Evolutionary conservation across 2,329 filamentous ascomycete genomes (phyloP), one percentile per base, ranked within the genome.

Genomic region (Purpureocillium lavendulum): DNA sequence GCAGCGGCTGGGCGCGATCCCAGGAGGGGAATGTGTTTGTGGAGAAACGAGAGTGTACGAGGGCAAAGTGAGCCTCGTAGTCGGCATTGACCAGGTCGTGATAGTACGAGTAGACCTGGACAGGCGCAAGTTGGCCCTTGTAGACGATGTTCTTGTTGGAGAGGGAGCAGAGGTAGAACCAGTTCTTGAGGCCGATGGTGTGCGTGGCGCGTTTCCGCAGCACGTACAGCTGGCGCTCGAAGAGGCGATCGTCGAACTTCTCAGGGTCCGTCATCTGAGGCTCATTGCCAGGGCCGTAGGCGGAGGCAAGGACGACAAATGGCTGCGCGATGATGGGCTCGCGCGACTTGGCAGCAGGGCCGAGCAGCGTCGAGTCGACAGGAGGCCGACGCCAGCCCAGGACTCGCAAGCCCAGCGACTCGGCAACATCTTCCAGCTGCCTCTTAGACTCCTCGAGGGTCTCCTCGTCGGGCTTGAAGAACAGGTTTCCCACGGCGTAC

Each of bases 121-220:
- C 80, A 17, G 90, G 90, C 33, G 90, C 84, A 49, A 97, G 73
- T 63, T 97, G 92, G 48, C 90, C 90, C 75, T 97, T 97, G 77
- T 97, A 97, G 44, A 97, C 87, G 66, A 97, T 97, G 70, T 97
- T 97, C 69, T 89, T 89, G 80, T 95, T 96, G 64, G 82, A 92
- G 50, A 97, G 70, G 36, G 88, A 95, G 75, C 90, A 97, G 43
- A 97, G 74, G 64, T 97, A 97, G 73, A 97, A 97, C 90, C 90
- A 97, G 65, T 96, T 96, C 66, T 94, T 87, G 41, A 96, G 76
- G 44, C 90, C 89, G 59, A 96, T 92, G 55, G 87, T 84, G 70
- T 96, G 88, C 35, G 89, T 95, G 39, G 89, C 84, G 55, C 88
- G 85, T 75, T 98, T 98, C 59, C 90, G 84, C 52, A 98, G 77